Evolutionary conservation across 1,139 yeast genomes (phyloP).

Genomic region (Scheffersomyces quercinus): DNA sequence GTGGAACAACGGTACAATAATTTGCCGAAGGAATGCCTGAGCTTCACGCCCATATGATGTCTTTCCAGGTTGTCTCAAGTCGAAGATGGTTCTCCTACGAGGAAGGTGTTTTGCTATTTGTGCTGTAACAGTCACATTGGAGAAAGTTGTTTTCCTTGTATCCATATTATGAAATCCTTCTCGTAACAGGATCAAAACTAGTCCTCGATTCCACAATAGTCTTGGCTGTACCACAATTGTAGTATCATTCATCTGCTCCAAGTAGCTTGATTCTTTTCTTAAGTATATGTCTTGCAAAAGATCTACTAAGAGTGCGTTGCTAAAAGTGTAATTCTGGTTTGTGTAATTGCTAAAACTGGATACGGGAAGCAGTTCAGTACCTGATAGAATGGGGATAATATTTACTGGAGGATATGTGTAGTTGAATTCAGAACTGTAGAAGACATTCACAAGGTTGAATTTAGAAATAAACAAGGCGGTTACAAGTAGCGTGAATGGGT

Average conservation of each 20-base stretch:
- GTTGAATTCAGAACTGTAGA: slow-evolving; percentile 5
- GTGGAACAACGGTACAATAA: slow-evolving; percentile 6
- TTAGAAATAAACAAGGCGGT: not conserved
- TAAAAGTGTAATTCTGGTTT: slow-evolving; percentile 4
- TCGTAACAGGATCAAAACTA: slow-evolving; percentile 12
- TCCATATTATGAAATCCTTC: slow-evolving; percentile 19
- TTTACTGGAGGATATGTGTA: slow-evolving; percentile 18
- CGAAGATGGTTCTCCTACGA: slow-evolving; percentile 3
- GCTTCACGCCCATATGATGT: slow-evolving; percentile 1
- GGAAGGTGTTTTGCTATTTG: not conserved
- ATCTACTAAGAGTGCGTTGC: slow-evolving; percentile 8
- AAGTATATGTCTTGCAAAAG: slow-evolving; percentile 21
- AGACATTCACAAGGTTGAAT: slow-evolving; percentile 8
- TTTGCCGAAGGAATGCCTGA: slow-evolving; percentile 7
- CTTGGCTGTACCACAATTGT: slow-evolving; percentile 22
- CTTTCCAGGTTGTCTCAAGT: not conserved
- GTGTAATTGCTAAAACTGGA: slow-evolving; percentile 4
- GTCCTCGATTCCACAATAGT: slow-evolving; percentile 10
- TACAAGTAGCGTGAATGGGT: too few species aligned
- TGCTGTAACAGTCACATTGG: slow-evolving; percentile 2
- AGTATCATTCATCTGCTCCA: slow-evolving; percentile 12
- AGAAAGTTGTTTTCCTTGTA: slow-evolving; percentile 2
- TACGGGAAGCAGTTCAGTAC: slow-evolving; percentile 2
- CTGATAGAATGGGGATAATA: slow-evolving; percentile 14
- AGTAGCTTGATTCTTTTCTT: slow-evolving; percentile 21